Conservation (phyloP, 495 filamentous ascomycete genomes). For the Aspergillus coremiiformis region DNA sequence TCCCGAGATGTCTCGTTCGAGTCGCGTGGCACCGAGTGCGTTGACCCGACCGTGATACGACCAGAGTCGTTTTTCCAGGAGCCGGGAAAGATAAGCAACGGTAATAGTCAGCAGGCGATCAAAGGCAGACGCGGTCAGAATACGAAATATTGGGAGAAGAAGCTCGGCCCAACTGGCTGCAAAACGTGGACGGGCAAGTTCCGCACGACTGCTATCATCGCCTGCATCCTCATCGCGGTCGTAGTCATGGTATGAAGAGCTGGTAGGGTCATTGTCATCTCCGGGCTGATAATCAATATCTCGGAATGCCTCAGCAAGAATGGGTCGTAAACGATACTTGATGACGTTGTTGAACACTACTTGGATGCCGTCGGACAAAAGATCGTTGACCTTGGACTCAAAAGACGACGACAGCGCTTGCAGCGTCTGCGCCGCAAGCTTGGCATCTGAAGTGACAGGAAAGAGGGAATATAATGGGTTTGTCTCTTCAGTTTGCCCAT, state of each 20-base stretch:
- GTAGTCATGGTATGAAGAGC: slow-evolving; percentile 12
- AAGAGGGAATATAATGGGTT: slow-evolving; percentile 56
- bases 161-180: slow-evolving; percentile 76
- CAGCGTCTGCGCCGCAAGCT: slow-evolving; percentile 57
- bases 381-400: slow-evolving; percentile 65
- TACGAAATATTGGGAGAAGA: slow-evolving; percentile 72
- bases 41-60: slow-evolving; percentile 74
- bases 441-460: slow-evolving; percentile 67
- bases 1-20: slow-evolving; percentile 81
- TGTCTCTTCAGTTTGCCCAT: slow-evolving; percentile 15
- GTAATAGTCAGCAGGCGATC: slow-evolving; percentile 65
- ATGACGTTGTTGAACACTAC: slow-evolving; percentile 84
- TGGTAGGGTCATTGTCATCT: slow-evolving; percentile 11
- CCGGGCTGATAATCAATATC: slow-evolving; percentile 71
- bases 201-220: slow-evolving; percentile 25
- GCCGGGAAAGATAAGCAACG: slow-evolving; percentile 59
- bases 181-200: slow-evolving; percentile 66
- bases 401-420: slow-evolving; percentile 64
- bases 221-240: slow-evolving; percentile 41
- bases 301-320: slow-evolving; percentile 81
- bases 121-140: slow-evolving; percentile 68
- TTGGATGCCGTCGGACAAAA: slow-evolving; percentile 71
- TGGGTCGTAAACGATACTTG: slow-evolving; percentile 75
- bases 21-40: slow-evolving; percentile 72
- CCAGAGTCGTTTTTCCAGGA: slow-evolving; percentile 89